phyloP scores from a whole-genome alignment of 371 early-diverging fungal species.

The Syncephalis plumigaleata region DNA sequence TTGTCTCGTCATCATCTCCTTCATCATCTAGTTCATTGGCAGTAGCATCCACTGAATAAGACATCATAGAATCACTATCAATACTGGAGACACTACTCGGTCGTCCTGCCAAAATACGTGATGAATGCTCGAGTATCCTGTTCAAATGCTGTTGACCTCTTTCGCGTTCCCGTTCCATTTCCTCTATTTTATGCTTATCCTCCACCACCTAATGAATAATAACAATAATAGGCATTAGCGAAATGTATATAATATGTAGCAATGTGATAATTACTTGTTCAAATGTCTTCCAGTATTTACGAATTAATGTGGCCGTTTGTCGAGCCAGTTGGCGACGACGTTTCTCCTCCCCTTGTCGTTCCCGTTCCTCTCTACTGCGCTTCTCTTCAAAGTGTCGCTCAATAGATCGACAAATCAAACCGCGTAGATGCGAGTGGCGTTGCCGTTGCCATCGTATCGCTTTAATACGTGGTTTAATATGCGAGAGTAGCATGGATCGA shows the following conservation, averaged over 20 bases:
- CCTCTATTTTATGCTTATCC: conserved; percentile 28
- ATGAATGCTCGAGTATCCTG: conserved; percentile 48
- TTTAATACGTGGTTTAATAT: conserved; percentile 17
- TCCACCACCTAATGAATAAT: conserved; percentile 23
- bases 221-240: background rate
- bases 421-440: no score
- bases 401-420: no score
- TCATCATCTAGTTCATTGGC: no score
- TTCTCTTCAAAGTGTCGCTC: no score
- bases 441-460: no score
- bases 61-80: background rate
- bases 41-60: no score
- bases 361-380: no score
- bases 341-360: conserved; percentile 7
- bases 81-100: conserved; percentile 19
- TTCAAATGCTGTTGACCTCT: conserved; percentile 36
- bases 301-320: conserved; percentile 27
- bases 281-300: background rate
- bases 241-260: no score
- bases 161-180: conserved; percentile 37
- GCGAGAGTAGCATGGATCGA: conserved; percentile 18
- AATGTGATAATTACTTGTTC: background rate
- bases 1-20: no score
- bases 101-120: conserved; percentile 49
- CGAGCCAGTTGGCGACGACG: conserved; percentile 25